Evolutionary conservation across 192 early-diverging fungal species (phyloP).

Genomic region (Rhizophlyctis rosea): DNA sequence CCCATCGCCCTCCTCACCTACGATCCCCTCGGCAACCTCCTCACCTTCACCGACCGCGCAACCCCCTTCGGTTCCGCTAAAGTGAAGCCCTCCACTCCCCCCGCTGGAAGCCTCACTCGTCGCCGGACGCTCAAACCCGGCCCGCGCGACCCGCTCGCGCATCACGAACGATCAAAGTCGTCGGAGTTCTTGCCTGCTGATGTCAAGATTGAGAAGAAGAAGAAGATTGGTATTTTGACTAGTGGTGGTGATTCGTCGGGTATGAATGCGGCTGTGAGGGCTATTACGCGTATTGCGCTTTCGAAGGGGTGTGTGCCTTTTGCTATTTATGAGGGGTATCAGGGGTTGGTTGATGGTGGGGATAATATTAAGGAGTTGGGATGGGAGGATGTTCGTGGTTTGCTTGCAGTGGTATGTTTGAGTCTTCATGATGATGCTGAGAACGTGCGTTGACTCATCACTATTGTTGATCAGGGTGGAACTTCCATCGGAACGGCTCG

Average conservation of each 20-base stretch:
- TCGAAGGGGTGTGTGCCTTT: constrained; percentile 78
- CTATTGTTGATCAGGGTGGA: constrained; percentile 63
- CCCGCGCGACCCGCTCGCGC: constrained; percentile 7
- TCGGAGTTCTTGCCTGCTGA: background rate
- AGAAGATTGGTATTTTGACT: constrained; percentile 91
- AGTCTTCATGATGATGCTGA: too few species aligned
- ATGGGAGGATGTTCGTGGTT: constrained; percentile 92
- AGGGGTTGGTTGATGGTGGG: constrained; percentile 93
- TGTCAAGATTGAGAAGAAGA: constrained; percentile 20
- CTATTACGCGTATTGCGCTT: constrained; percentile 85
- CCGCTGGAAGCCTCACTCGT: constrained; percentile 3
- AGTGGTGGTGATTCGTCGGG: constrained; percentile 95
- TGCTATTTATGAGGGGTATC: constrained; percentile 93
- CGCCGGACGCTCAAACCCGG: constrained; percentile 3
- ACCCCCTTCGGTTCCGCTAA: constrained; percentile 46
- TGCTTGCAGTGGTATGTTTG: constrained; percentile 64
- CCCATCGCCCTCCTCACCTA: constrained; percentile 38
- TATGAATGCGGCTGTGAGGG: constrained; percentile 94
- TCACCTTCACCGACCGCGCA: constrained; percentile 65
- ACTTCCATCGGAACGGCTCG: constrained; percentile 94
- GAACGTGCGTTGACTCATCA: too few species aligned
- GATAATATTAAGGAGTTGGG: constrained; percentile 74
- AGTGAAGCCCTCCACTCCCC: constrained; percentile 20
- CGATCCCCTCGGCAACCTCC: constrained; percentile 80
- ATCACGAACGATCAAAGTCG: background rate